These are phyloP conservation scores for Puccinellia tenuiflora DNA, from an alignment of 176 grass and related monocot species.

Conservation along the genomic window DNA sequence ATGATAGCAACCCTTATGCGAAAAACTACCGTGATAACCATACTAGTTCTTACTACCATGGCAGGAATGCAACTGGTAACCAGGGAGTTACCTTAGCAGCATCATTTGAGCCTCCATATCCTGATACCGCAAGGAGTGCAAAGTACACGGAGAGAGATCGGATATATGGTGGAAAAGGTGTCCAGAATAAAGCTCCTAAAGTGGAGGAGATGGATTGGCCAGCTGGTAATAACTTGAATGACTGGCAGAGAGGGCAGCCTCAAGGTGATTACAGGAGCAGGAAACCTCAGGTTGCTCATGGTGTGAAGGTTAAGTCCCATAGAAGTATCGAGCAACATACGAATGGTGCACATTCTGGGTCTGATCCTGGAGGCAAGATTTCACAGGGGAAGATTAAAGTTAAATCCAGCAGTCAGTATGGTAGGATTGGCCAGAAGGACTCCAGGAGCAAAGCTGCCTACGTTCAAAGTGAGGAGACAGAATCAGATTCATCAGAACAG, in stretches of 20 bases:
- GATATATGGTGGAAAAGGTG: conserved; percentile 35
- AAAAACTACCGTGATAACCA: conserved; percentile 38
- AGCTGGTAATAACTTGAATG: conserved; percentile 40
- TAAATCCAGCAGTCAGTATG: conserved; percentile 36
- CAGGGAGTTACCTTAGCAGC: conserved; percentile 68
- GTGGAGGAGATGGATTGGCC: conserved; percentile 31
- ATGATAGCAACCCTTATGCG: conserved; percentile 35
- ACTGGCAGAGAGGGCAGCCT: conserved; percentile 38
- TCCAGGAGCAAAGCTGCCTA: conserved; percentile 34
- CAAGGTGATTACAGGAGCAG: conserved; percentile 38
- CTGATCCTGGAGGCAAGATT: conserved; percentile 41
- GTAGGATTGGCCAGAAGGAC: conserved; percentile 35
- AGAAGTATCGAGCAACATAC: conserved; percentile 39
- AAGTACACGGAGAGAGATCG: conserved; percentile 52
- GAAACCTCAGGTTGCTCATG: conserved; percentile 29
- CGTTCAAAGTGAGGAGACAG: conserved; percentile 67
- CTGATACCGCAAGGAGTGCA: conserved; percentile 41
- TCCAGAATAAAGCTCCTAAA: conserved; percentile 30
- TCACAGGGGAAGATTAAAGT: conserved; percentile 34
- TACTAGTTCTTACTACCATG: conserved; percentile 39
- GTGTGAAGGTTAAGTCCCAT: conserved; percentile 45
- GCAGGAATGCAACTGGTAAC: conserved; percentile 30
- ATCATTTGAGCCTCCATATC: conserved; percentile 44
- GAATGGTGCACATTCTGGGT: conserved; percentile 20
- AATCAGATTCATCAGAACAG: conserved; percentile 86